These are phyloP conservation scores for Pugionium dolabratum DNA, from an alignment of 345 rosid genomes.

Conservation along the genomic window DNA sequence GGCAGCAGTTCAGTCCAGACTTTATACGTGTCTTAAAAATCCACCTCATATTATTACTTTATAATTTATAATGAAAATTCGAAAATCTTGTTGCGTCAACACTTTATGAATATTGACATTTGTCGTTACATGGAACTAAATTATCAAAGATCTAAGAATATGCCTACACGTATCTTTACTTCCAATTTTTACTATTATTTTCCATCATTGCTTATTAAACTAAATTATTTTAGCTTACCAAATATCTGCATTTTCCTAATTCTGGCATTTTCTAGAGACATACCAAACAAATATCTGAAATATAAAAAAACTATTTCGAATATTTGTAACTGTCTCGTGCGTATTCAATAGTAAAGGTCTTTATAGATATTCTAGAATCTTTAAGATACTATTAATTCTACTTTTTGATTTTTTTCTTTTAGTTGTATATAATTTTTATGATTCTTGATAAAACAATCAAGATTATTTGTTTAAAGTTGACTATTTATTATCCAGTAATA, in stretches of 20 bases:
- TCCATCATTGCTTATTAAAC: background rate
- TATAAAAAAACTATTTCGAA: background rate
- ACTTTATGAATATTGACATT: conserved; percentile 3
- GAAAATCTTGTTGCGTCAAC: conserved; percentile 15
- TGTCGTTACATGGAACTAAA: conserved; percentile 23
- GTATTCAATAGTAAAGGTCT: conserved; percentile 15
- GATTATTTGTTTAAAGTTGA: too few relatives aligned
- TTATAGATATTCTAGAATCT: conserved; percentile 17
- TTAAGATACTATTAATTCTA: background rate
- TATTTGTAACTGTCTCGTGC: background rate
- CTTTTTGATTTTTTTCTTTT: too few relatives aligned
- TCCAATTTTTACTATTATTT: background rate
- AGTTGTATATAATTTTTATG: background rate
- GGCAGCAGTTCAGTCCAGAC: conserved; percentile 12
- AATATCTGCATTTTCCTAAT: conserved; percentile 7
- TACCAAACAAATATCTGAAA: conserved; percentile 14
- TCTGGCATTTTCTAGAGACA: conserved; percentile 20
- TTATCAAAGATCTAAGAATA: background rate
- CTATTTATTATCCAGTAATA: too few relatives aligned
- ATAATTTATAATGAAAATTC: background rate
- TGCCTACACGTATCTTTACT: background rate
- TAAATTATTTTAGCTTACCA: conserved; percentile 16
- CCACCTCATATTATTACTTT: conserved; percentile 9
- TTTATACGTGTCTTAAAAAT: conserved; percentile 20
- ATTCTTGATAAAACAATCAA: conserved; percentile 4